Percentiles rank a stretch among this genome's conserved stretches.
These are phyloP conservation scores for Penicillium sp. DNA, from an alignment of 2,329 filamentous ascomycete species.

Conservation along the genomic window DNA sequence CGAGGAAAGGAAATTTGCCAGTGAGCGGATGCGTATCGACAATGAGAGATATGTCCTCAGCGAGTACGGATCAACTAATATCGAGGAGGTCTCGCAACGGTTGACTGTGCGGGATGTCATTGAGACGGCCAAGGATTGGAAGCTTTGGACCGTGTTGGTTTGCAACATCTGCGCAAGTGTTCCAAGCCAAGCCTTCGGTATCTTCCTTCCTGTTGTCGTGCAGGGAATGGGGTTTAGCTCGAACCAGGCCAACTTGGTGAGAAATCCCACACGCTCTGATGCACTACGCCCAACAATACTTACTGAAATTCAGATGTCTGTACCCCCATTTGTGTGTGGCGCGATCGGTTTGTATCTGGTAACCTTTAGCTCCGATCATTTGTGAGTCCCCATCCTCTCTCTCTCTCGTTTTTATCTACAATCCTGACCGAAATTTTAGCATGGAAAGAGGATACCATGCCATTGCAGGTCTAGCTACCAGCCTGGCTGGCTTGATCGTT, in stretches of 20 bases:
- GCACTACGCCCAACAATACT: neutral
- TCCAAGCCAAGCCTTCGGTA: neutral
- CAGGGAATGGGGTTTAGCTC: neutral
- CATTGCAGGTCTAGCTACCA: neutral
- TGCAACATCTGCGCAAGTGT: neutral
- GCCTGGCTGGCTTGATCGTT: neutral
- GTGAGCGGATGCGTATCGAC: neutral
- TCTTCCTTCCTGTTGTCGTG: neutral
- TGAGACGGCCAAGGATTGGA: neutral
- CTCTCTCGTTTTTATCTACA: neutral
- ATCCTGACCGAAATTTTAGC: neutral
- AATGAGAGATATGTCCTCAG: neutral
- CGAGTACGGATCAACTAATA: neutral
- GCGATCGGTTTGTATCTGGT: neutral
- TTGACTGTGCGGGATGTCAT: neutral
- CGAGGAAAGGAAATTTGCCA: neutral
- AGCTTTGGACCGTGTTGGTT: neutral
- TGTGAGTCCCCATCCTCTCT: neutral
- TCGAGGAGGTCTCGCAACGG: neutral
- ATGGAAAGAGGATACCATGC: neutral
- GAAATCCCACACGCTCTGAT: neutral
- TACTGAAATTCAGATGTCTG: neutral
- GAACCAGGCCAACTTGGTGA: neutral
- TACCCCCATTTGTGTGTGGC: neutral
- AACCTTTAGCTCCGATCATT: neutral